Base-by-base conservation (phyloP, 1,284 basidiomycete species). In the Cystobasidium pallidum region DNA sequence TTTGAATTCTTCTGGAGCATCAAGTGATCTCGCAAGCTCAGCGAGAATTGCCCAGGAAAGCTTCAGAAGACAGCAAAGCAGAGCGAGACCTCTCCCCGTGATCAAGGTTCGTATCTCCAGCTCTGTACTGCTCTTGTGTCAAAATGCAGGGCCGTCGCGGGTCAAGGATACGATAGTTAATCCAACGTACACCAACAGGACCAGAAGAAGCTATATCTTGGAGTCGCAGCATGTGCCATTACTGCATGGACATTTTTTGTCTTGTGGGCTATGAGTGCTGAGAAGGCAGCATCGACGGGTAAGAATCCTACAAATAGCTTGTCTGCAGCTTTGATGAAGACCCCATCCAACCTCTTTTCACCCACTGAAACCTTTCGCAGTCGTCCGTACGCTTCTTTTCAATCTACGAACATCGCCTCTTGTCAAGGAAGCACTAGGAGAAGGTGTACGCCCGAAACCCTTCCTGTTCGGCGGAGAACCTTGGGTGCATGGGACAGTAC, bases 391-490 rank as follows among this genome's bases (percentile, higher is more conserved):
- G 74, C 83, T 91, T 66, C 80, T 89, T 79, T 83, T 84, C 61
- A 86, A 86, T 11, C 80, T 89, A 34, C 84, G 85, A 70, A 84
- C 84, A 19, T 84, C 85, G 73, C 76, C 82, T 11, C 83, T 84
- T 68, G 76, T 89, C 72, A 51, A 45, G 19, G 81, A 84, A 34
- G 81, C 83, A 1, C 80, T 91, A 70, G 89, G 89, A 2, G 86
- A 89, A 58, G 88, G 86, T 10, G 86, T 91, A 73, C 83, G 88
- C 58, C 85, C 87, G 2, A 88, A 89, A 77, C 87, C 89, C 0
- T 85, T 86, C 51, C 90, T 76, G 67, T 74, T 90, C 76, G 89
- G 90, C 75, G 89, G 90, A 2, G 87, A 89, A 76, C 89, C 90
- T 2, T 85, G 85, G 81, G 86, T 91, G 52, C 82, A 83, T 61